Evolutionary conservation across 2,329 filamentous ascomycete species (phyloP).

Genomic region (Aspergillus viridinutans): DNA sequence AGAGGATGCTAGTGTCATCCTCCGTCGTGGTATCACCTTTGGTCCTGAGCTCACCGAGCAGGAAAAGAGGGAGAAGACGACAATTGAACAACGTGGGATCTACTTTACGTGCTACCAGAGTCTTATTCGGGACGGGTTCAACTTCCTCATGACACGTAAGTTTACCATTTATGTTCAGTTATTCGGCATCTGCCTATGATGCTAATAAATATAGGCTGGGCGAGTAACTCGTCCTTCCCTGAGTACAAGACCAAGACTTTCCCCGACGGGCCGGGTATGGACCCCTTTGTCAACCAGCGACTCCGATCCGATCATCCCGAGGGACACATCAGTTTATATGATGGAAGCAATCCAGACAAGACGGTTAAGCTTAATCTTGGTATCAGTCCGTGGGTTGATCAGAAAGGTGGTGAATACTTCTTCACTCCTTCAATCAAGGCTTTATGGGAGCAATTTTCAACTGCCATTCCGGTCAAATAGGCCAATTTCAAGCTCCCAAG

Average conservation of each 20-base stretch:
- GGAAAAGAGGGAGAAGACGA: conserved; percentile 28
- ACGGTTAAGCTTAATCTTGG: conserved; percentile 18
- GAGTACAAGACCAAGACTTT: conserved; percentile 7
- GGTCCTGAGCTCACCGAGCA: conserved; percentile 35
- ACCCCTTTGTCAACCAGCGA: conserved; percentile 18
- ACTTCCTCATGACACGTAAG: conserved; percentile 30
- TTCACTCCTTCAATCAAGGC: conserved; percentile 42
- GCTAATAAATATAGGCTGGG: conserved; percentile 17
- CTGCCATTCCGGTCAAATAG: background rate
- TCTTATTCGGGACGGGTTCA: conserved; percentile 35
- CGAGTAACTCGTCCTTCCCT: conserved; percentile 17
- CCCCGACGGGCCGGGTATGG: conserved; percentile 14
- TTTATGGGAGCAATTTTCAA: background rate
- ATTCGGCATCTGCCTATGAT: background rate
- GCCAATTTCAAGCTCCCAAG: background rate
- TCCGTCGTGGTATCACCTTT: conserved; percentile 46
- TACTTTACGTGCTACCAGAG: conserved; percentile 47
- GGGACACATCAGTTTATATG: conserved; percentile 13
- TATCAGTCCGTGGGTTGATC: conserved; percentile 35
- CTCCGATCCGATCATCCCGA: conserved; percentile 9
- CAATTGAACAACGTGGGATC: conserved; percentile 39
- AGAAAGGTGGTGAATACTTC: conserved; percentile 46
- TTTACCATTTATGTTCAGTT: background rate
- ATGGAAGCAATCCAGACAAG: conserved; percentile 9
- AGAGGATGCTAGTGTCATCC: conserved; percentile 28